Evolutionary conservation across 768 basidiomycete species (phyloP), one percentile per base, ranked within the genome.

Genomic region (Leccinellum rugosiceps): DNA sequence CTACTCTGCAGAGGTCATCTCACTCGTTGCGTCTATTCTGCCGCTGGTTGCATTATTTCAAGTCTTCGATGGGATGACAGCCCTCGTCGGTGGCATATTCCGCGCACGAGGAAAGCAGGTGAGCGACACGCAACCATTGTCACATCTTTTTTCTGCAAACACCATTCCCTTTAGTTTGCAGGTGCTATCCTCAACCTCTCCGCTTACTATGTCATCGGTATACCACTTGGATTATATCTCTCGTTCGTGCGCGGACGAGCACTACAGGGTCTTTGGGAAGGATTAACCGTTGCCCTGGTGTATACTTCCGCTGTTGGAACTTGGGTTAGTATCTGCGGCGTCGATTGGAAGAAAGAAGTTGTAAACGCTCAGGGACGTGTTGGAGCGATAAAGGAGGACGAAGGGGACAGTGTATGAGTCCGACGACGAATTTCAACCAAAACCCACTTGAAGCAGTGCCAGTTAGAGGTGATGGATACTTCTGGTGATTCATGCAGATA

Each of bases 231-330:
- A 14, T 73, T 93, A 51, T 90, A 81, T 72, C 83, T 95, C 4
- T 79, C 89, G 3, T 93, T 94, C 76, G 75, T 75, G 51, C 69
- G 67, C 11, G 69, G 76, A 35, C 77, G 82, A 69, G 83, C 77
- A 0, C 76, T 97, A 13, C 75, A 77, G 19, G 94, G 94, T 0
- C 79, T 97, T 15, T 97, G 94, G 94, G 77, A 88, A 41, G 94
- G 94, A 15, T 74, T 95, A 38, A 90, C 89, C 0, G 67, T 82
- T 5, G 84, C 88, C 1, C 75, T 92, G 23, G 73, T 89, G 17
- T 92, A 50, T 71, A 84, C 14, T 85, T 86, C 71, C 76, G 78
- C 46, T 8, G 68, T 83, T 15, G 86, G 87, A 3, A 77, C 83
- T 2, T 77, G 75, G 66, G 63, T 85, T 1, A 82, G 78, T 50